Conservation (phyloP, 345 rosid genomes). For the Arabidopsis suecica region DNA sequence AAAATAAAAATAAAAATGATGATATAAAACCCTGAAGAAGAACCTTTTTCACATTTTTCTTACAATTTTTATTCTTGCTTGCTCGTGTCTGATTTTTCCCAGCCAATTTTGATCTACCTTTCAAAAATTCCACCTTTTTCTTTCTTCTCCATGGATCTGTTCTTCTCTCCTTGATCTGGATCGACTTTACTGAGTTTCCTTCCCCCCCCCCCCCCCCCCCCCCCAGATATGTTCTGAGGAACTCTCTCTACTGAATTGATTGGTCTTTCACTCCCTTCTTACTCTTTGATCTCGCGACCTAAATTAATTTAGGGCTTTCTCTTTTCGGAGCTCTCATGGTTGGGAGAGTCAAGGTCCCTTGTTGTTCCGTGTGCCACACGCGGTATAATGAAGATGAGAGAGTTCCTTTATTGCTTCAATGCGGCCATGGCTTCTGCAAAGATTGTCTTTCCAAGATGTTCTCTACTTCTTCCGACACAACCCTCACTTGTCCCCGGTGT, state of each 20-base stretch:
- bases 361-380: constrained; percentile 92
- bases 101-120: constrained; percentile 44
- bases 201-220: too few relatives aligned
- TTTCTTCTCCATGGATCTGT: constrained; percentile 42
- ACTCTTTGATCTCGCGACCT: constrained; percentile 34
- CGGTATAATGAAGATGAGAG: constrained; percentile 92
- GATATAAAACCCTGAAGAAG: constrained; percentile 46
- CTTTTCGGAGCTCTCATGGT: constrained; percentile 39
- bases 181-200: constrained; percentile 12
- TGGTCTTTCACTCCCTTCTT: constrained; percentile 30
- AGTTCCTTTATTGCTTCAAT: constrained; percentile 87
- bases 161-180: constrained; percentile 38
- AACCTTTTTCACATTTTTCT: constrained; percentile 47
- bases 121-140: constrained; percentile 16
- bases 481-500: constrained; percentile 87
- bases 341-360: constrained; percentile 69
- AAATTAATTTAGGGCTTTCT: constrained; percentile 45
- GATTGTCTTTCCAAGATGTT: constrained; percentile 90
- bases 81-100: constrained; percentile 43
- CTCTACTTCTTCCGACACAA: constrained; percentile 77
- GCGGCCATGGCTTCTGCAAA: constrained; percentile 96
- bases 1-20: neutral
- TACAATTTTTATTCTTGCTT: constrained; percentile 17
- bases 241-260: constrained; percentile 33
- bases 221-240: constrained; percentile 30